These are phyloP conservation scores for Prunus fruticosa DNA, from an alignment of 306 rosid species.

Conservation along the genomic window DNA sequence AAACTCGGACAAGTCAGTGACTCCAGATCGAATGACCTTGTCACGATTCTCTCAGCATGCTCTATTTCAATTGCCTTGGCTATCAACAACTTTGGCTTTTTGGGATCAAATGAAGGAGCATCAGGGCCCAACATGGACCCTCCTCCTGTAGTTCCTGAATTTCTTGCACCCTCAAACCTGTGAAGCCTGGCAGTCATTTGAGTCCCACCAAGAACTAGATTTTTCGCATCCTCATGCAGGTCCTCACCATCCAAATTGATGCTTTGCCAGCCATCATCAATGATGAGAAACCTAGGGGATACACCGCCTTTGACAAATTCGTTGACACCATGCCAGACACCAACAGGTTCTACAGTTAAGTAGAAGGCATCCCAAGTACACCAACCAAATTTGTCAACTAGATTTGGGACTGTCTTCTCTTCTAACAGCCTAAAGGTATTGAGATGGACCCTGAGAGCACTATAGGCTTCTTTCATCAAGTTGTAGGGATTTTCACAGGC, in stretches of 20 bases:
- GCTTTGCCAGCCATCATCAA: constrained; percentile 95
- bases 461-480: constrained; percentile 74
- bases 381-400: constrained; percentile 84
- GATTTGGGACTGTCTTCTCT: constrained; percentile 57
- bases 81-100: constrained; percentile 45
- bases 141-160: constrained; percentile 50
- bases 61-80: constrained; percentile 60
- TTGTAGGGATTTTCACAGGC: constrained; percentile 67
- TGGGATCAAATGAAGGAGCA: constrained; percentile 62
- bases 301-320: constrained; percentile 56
- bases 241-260: constrained; percentile 56
- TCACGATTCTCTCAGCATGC: constrained; percentile 40
- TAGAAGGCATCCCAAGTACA: constrained; percentile 96
- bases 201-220: constrained; percentile 65
- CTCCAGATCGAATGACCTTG: constrained; percentile 33
- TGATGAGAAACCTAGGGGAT: constrained; percentile 68
- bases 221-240: constrained; percentile 50
- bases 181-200: constrained; percentile 80
- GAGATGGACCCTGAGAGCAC: constrained; percentile 68
- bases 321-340: constrained; percentile 63
- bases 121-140: constrained; percentile 54
- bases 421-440: constrained; percentile 67
- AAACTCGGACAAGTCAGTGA: constrained; percentile 25
- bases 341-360: constrained; percentile 60
- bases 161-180: constrained; percentile 60